Base-by-base conservation (phyloP, 257 asterid species). In the Mitragyna speciosa region DNA sequence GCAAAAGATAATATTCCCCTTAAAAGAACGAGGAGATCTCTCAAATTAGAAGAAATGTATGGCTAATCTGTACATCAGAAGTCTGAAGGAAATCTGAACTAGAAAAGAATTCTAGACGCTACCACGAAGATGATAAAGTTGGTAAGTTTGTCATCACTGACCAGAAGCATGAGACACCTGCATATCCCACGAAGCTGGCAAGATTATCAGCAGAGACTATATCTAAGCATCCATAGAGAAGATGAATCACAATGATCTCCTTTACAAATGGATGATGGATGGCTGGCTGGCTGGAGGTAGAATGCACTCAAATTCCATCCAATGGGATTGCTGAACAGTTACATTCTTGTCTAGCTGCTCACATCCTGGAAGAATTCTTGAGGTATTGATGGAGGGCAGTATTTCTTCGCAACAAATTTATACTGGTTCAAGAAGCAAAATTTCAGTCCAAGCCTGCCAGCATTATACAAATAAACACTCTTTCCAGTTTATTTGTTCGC, bases 371-470 rank as follows among this genome's bases (percentile, higher is more conserved):
- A 95, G 84, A 79, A 90, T 79, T 95, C 98, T 24, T 81, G 83
- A 49, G 98, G 98, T 83, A 95, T 85, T 9, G 93, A 79, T 47
- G 93, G 85, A 79, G 98, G 99, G 81, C 96, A 92, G 81, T 85
- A 83, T 87, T 96, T 96, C 96, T 94, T 96, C n/a, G 99, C 99
- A 12, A 88, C 99, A 81, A 96, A 96, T 85, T 96, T 96, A 83
- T 96, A 94, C 99, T 96, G 98, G 54, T 81, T 26, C 80, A 84
- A 3, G 78, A 72, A 72, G 15, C 41, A 11, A 71, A 61, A 79
- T 24, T 12, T 26, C 30, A 59, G 28, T 43, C 17, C 52, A 8
- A 65, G 4, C 41, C 43, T 14, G 41, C 43, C 22, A 22, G 56
- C 33, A 70, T 70, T 33, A 67, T 59, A 2, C 61, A 54, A 54